These are phyloP conservation scores for Verbascum thapsus DNA, from an alignment of 257 asterid species.

Conservation along the genomic window DNA sequence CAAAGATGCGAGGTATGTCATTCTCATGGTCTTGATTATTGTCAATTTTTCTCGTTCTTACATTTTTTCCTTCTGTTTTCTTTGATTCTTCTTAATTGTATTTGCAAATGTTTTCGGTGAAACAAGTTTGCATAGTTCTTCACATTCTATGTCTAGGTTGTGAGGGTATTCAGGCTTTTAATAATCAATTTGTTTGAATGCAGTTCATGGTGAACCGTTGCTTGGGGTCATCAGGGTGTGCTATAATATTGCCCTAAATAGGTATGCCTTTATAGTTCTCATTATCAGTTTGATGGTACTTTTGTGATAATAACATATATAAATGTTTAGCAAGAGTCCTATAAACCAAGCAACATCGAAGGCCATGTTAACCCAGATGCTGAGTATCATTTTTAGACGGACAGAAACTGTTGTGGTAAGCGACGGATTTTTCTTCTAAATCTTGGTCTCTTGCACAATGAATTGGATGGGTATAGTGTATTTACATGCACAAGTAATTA, in stretches of 20 bases:
- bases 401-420: conserved; percentile 88
- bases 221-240: conserved; percentile 92
- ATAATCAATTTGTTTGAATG: conserved; percentile 29
- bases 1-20: conserved; percentile 83
- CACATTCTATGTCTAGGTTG: conserved; percentile 22
- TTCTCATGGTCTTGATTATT: conserved; percentile 27
- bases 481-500: conserved; percentile 21
- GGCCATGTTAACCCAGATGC: conserved; percentile 98
- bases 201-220: conserved; percentile 98
- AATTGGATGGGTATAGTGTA: conserved; percentile 24
- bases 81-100: neutral
- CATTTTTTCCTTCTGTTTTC: conserved; percentile 11
- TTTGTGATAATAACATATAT: conserved; percentile 37
- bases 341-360: conserved; percentile 96
- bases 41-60: conserved; percentile 13
- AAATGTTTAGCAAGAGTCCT: conserved; percentile 86
- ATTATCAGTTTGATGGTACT: conserved; percentile 31
- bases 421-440: conserved; percentile 23
- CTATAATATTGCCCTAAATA: conserved; percentile 92
- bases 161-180: conserved; percentile 15
- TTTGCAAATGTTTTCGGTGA: neutral
- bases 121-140: neutral
- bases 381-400: conserved; percentile 81
- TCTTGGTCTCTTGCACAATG: conserved; percentile 30
- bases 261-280: conserved; percentile 50